phyloP scores from a whole-genome alignment of 352 stramenopile species.

The Globisporangium canariense region DNA sequence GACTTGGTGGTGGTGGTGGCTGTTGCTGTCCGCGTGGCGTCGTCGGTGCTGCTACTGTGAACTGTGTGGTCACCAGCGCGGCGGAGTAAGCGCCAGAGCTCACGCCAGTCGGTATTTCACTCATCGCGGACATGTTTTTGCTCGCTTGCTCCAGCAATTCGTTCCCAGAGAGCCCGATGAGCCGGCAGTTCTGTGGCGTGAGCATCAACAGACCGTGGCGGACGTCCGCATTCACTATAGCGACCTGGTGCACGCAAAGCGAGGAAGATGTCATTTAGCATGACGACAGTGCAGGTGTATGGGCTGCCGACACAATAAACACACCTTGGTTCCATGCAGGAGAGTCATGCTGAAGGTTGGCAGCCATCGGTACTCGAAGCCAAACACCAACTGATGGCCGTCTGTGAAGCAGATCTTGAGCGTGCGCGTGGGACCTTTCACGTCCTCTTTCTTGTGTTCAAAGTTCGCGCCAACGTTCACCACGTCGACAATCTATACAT shows the following conservation, averaged over 20 bases:
- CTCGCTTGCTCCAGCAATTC: conserved; percentile 16
- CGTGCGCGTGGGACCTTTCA: conserved; percentile 53
- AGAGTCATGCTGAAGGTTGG: conserved; percentile 51
- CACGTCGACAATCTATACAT: conserved; percentile 63
- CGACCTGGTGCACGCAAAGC: conserved; percentile 24
- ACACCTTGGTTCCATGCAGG: conserved; percentile 55
- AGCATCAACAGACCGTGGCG: conserved; percentile 72
- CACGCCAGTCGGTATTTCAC: background rate
- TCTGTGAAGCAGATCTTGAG: conserved; percentile 85
- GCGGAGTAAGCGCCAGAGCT: conserved; percentile 48
- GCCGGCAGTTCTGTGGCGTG: conserved; percentile 58
- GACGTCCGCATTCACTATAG: conserved; percentile 60
- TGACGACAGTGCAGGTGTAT: background rate
- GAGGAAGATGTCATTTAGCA: no score
- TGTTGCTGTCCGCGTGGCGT: background rate
- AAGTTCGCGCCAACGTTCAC: conserved; percentile 78
- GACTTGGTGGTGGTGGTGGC: conserved; percentile 7
- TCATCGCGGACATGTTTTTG: conserved; percentile 10
- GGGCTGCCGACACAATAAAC: background rate
- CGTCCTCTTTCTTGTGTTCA: conserved; percentile 66
- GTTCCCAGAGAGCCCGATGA: conserved; percentile 46
- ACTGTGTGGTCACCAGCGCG: conserved; percentile 47
- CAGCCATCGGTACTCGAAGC: conserved; percentile 67
- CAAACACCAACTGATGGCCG: conserved; percentile 67
- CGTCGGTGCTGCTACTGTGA: conserved; percentile 19